A percentile compares a stretch with the other conserved stretches of the same genome.
These are phyloP conservation scores for Tricholoma sp. DNA, from an alignment of 768 basidiomycete species.

Conservation along the genomic window DNA sequence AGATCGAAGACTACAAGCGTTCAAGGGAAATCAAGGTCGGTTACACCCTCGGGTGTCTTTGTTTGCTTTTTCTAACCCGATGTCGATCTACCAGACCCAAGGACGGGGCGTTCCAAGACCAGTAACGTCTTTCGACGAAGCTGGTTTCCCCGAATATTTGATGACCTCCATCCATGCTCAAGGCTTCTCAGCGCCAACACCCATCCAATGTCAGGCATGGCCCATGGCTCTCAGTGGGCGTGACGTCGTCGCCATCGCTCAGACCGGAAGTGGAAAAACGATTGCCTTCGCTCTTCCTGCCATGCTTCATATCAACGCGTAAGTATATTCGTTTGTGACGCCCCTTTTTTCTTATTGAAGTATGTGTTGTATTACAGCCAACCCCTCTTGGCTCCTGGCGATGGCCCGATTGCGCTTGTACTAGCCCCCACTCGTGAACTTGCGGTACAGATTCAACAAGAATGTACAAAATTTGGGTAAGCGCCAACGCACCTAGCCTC, in stretches of 20 bases:
- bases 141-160: constrained; percentile 94
- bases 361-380: constrained; percentile 47
- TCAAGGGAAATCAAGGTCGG: constrained; percentile 83
- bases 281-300: constrained; percentile 98
- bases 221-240: constrained; percentile 96
- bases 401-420: constrained; percentile 95
- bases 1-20: constrained; percentile 83
- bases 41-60: background rate
- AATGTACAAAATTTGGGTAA: constrained; percentile 96
- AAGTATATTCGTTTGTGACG: constrained; percentile 23
- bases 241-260: constrained; percentile 94
- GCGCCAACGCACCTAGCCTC: constrained; percentile 14
- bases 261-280: constrained; percentile 98
- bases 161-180: constrained; percentile 90
- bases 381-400: constrained; percentile 87
- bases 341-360: constrained; percentile 8
- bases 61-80: background rate
- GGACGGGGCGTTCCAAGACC: constrained; percentile 87
- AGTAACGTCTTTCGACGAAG: constrained; percentile 88
- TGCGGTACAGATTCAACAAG: constrained; percentile 98
- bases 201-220: constrained; percentile 99
- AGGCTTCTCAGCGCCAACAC: constrained; percentile 86
- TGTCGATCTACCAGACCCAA: constrained; percentile 56
- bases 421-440: constrained; percentile 97
- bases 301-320: constrained; percentile 99